A percentile compares a stretch with the other conserved stretches of the same genome.
Conservation (phyloP, 1,139 yeast genomes). For the Kurtzmaniella natalensis region DNA sequence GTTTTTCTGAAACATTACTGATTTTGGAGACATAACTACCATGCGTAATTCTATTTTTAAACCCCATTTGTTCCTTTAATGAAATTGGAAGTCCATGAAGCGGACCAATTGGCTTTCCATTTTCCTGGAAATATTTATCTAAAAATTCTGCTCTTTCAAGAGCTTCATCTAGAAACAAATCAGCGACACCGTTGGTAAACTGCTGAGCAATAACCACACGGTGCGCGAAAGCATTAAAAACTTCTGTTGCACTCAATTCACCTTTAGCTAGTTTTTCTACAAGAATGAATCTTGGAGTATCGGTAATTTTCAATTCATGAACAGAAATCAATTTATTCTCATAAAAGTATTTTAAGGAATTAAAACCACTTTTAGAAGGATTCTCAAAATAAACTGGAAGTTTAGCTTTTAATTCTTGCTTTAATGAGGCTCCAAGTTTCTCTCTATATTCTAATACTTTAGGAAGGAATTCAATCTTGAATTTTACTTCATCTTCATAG, state of each 20-base stretch:
- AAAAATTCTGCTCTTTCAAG: conserved; percentile 25
- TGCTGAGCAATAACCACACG: conserved; percentile 19
- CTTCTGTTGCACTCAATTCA: conserved; percentile 22
- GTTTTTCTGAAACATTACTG: conserved; percentile 20
- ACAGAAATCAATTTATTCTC: conserved; percentile 39
- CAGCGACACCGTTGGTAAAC: conserved; percentile 20
- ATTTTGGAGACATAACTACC: conserved; percentile 38
- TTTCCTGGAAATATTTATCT: conserved; percentile 29
- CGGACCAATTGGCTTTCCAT: conserved; percentile 47
- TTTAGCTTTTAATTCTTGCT: conserved; percentile 38
- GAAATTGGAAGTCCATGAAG: conserved; percentile 68
- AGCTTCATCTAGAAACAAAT: conserved; percentile 17
- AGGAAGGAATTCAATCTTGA: conserved; percentile 37
- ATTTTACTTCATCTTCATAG: conserved; percentile 37
- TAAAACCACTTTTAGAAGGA: conserved; percentile 39
- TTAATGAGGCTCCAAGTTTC: conserved; percentile 34
- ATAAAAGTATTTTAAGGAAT: conserved; percentile 41
- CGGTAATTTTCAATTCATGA: conserved; percentile 46
- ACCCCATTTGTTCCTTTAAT: conserved; percentile 46
- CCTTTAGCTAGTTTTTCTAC: conserved; percentile 28
- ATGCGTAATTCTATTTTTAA: conserved; percentile 39
- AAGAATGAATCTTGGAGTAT: conserved; percentile 33
- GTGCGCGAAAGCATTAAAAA: conserved; percentile 25
- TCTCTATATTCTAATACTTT: conserved; percentile 46
- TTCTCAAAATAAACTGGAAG: conserved; percentile 37